Evolutionary conservation across 140 eudicot genomes (phyloP).

Genomic region (Stevia rebaudiana): DNA sequence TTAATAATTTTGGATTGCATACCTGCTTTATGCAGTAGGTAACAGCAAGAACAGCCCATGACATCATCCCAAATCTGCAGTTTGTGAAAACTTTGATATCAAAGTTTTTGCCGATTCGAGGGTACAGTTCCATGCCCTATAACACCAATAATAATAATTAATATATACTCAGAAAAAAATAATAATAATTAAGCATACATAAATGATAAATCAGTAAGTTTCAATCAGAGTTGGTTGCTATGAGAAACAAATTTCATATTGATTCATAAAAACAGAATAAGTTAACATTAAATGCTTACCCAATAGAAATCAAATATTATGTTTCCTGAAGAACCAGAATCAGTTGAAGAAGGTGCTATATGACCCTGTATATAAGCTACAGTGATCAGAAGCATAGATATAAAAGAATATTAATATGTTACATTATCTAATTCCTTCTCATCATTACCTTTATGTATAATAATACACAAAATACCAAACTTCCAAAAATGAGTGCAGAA

Average conservation of each 20-base stretch:
- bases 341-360: slow-evolving; percentile 84
- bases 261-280: not conserved
- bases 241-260: not conserved
- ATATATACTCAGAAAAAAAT: not conserved
- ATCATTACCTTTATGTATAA: slow-evolving; percentile 71
- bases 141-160: slow-evolving; percentile 5
- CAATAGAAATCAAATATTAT: slow-evolving; percentile 87
- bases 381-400: slow-evolving; percentile 22
- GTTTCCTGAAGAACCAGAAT: slow-evolving; percentile 94
- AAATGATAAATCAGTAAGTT: not conserved
- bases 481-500: slow-evolving; percentile 88
- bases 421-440: not conserved
- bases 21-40: slow-evolving; percentile 99
- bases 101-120: slow-evolving; percentile 86
- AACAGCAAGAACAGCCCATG: slow-evolving; percentile 98
- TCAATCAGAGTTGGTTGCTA: not conserved
- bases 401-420: slow-evolving; percentile 3
- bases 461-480: slow-evolving; percentile 74
- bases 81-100: slow-evolving; percentile 94
- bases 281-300: slow-evolving; percentile 46
- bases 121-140: slow-evolving; percentile 98
- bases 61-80: slow-evolving; percentile 98
- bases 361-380: slow-evolving; percentile 56
- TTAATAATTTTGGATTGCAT: not conserved
- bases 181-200: slow-evolving; percentile 4